Evolutionary conservation across 257 asterid genomes (phyloP).

Genomic region (Solanum medicagineum): DNA sequence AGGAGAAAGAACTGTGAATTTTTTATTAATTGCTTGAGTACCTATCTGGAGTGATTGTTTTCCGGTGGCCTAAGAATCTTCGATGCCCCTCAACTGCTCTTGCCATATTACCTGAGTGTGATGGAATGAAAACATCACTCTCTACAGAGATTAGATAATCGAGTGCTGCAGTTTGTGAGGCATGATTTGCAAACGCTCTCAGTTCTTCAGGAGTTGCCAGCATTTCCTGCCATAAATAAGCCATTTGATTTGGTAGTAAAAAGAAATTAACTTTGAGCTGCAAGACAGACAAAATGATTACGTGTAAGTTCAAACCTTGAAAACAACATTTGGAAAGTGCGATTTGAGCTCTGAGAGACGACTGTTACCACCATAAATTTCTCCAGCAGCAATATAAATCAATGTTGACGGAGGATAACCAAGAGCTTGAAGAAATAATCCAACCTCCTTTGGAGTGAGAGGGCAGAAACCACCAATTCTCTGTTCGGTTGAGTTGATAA

Average conservation of each 20-base stretch:
- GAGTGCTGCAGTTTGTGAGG: constrained; percentile 90
- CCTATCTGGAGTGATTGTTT: constrained; percentile 89
- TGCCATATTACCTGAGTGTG: constrained; percentile 97
- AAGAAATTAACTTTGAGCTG: neutral
- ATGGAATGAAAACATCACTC: constrained; percentile 79
- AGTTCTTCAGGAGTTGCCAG: constrained; percentile 65
- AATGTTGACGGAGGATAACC: constrained; percentile 71
- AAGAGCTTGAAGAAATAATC: constrained; percentile 75
- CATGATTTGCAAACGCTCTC: constrained; percentile 49
- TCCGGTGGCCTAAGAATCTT: constrained; percentile 67
- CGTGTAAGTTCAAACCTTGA: constrained; percentile 36
- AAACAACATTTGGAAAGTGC: constrained; percentile 65
- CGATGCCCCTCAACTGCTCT: constrained; percentile 94
- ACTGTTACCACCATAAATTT: constrained; percentile 70
- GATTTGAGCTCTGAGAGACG: constrained; percentile 81
- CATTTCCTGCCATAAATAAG: constrained; percentile 59
- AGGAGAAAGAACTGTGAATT: neutral
- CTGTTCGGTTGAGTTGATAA: constrained; percentile 77
- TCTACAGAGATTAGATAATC: constrained; percentile 75
- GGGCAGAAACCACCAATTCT: constrained; percentile 85
- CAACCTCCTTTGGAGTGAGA: constrained; percentile 92
- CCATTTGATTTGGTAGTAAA: constrained; percentile 1
- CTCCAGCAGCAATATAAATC: constrained; percentile 92
- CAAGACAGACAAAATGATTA: neutral
- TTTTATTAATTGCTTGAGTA: neutral